Percentiles rank a stretch among this genome's conserved stretches.
Evolutionary conservation across 164 flowering plant species (phyloP).

Genomic region (Nelumbo lutea): DNA sequence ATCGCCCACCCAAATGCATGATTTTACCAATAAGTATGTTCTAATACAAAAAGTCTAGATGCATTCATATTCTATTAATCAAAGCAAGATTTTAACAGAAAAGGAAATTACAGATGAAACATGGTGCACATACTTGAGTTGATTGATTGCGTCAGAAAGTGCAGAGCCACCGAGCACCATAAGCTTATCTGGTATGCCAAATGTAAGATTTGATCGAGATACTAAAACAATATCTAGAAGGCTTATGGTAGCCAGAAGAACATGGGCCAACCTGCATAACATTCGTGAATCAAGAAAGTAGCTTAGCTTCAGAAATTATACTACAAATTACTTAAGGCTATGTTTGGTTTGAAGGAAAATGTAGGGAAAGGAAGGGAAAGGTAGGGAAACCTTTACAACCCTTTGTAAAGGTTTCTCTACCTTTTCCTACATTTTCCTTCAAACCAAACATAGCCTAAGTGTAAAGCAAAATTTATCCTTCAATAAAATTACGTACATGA

Average conservation of each 20-base stretch:
- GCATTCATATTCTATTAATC: too few relatives aligned
- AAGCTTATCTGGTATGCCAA: slow-evolving; percentile 67
- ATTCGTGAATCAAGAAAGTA: slow-evolving; percentile 7
- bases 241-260: slow-evolving; percentile 48
- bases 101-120: background rate
- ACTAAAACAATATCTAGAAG: slow-evolving; percentile 64
- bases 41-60: too few relatives aligned
- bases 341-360: too few relatives aligned
- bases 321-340: background rate
- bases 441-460: too few relatives aligned
- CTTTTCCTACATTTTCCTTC: too few relatives aligned
- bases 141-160: slow-evolving; percentile 80
- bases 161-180: slow-evolving; percentile 87
- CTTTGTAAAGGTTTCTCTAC: too few relatives aligned
- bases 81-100: background rate
- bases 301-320: background rate
- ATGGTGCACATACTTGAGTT: slow-evolving; percentile 62
- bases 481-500: slow-evolving; percentile 47
- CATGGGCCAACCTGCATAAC: slow-evolving; percentile 69
- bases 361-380: too few relatives aligned
- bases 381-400: too few relatives aligned
- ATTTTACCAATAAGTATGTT: background rate
- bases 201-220: slow-evolving; percentile 47
- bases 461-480: background rate
- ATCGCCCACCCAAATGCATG: background rate